These are phyloP conservation scores for Ampelomyces quisqualis DNA, from an alignment of 2,329 filamentous ascomycete genomes.

Conservation along the genomic window DNA sequence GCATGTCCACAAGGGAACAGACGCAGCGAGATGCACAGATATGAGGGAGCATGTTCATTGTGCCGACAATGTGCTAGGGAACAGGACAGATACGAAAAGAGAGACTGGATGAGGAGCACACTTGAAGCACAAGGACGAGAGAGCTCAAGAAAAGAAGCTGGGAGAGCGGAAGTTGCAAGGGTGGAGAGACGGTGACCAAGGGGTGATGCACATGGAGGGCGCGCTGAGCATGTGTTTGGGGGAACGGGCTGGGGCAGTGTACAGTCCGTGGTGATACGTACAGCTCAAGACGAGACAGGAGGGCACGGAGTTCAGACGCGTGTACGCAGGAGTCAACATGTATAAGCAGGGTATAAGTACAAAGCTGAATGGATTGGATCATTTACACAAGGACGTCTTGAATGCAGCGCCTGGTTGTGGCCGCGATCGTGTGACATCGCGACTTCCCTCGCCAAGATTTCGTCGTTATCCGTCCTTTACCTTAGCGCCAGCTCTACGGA, in stretches of 20 bases:
- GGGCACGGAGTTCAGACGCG: background rate
- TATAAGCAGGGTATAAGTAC: no score
- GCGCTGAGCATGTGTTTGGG: background rate
- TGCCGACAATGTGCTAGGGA: slow-evolving; percentile 20
- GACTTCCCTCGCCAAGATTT: slow-evolving; percentile 2
- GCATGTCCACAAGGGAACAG: slow-evolving; percentile 23
- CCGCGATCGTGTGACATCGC: slow-evolving; percentile 7
- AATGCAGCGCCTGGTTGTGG: no score
- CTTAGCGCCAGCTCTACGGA: slow-evolving; percentile 12
- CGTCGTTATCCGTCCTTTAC: slow-evolving; percentile 9
- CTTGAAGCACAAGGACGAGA: slow-evolving; percentile 2
- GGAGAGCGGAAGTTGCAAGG: background rate
- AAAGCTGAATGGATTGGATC: background rate
- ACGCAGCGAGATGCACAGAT: slow-evolving; percentile 5
- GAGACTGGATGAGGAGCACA: slow-evolving; percentile 10
- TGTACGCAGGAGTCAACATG: no score
- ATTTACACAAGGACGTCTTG: background rate
- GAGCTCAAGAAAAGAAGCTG: background rate
- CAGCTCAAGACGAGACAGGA: background rate
- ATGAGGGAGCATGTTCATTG: slow-evolving; percentile 19
- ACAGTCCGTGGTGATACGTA: background rate
- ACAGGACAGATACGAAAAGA: slow-evolving; percentile 10
- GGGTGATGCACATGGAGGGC: background rate
- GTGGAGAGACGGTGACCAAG: background rate
- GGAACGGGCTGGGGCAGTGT: background rate